Conservation (phyloP, 768 basidiomycete species). For the Leccinum fibrillosum region DNA sequence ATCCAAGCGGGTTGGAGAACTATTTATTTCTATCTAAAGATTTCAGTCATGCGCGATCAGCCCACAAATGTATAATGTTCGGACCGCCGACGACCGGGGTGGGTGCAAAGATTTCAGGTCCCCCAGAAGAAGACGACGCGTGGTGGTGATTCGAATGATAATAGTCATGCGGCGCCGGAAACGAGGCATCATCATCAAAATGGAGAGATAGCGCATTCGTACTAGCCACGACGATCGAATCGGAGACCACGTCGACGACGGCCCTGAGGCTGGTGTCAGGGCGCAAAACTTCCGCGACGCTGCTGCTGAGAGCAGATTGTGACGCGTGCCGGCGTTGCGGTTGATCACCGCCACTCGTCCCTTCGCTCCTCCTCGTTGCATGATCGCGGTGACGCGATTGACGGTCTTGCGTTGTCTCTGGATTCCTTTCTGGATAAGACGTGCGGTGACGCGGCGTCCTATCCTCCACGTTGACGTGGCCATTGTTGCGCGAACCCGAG, state of each 20-base stretch:
- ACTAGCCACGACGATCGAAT: slow-evolving; percentile 17
- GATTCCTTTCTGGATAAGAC: slow-evolving; percentile 19
- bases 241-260: slow-evolving; percentile 11
- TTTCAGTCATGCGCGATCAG: slow-evolving; percentile 28
- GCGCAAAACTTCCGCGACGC: slow-evolving; percentile 19
- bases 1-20: background rate
- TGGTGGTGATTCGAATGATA: slow-evolving; percentile 4
- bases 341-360: slow-evolving; percentile 1
- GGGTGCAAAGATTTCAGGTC: slow-evolving; percentile 32
- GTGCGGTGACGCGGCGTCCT: slow-evolving; percentile 16
- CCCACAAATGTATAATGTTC: slow-evolving; percentile 34
- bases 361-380: slow-evolving; percentile 23
- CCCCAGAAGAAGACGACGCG: slow-evolving; percentile 16
- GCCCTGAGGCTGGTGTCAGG: slow-evolving; percentile 13
- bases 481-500: slow-evolving; percentile 7
- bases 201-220: slow-evolving; percentile 34
- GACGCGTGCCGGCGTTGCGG: slow-evolving; percentile 20
- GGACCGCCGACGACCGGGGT: slow-evolving; percentile 34
- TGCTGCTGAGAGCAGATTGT: slow-evolving; percentile 9
- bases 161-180: slow-evolving; percentile 26
- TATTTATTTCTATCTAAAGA: background rate
- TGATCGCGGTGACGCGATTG: slow-evolving; percentile 12
- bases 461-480: slow-evolving; percentile 3
- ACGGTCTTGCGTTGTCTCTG: slow-evolving; percentile 14
- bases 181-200: slow-evolving; percentile 38